Evolutionary conservation across 2,329 filamentous ascomycete species (phyloP).

Genomic region (Biscogniauxia mediterranea): DNA sequence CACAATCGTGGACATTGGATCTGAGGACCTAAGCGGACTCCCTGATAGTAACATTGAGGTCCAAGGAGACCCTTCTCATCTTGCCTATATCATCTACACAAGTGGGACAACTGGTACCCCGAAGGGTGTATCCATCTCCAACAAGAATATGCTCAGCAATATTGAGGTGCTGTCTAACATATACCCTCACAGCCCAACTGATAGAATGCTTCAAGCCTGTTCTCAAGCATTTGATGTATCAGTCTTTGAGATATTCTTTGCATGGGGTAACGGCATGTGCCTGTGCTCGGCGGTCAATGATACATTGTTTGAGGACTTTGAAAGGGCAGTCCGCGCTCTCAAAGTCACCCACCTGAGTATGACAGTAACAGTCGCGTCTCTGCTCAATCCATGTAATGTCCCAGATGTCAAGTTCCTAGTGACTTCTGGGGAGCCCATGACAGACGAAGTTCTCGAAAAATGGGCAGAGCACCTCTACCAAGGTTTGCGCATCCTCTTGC

Average conservation of each 20-base stretch:
- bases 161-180: constrained; percentile 62
- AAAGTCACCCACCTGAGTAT: constrained; percentile 77
- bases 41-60: constrained; percentile 38
- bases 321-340: constrained; percentile 61
- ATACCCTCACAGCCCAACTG: constrained; percentile 56
- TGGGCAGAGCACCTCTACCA: constrained; percentile 75
- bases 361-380: constrained; percentile 78
- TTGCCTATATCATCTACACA: constrained; percentile 80
- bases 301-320: constrained; percentile 69
- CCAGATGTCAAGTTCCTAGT: constrained; percentile 73
- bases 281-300: constrained; percentile 76
- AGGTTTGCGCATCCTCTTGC: constrained; percentile 40
- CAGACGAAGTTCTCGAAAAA: constrained; percentile 62
- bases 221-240: constrained; percentile 86
- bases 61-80: constrained; percentile 42
- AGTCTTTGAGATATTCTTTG: constrained; percentile 86
- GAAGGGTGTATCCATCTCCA: constrained; percentile 77
- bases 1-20: constrained; percentile 36
- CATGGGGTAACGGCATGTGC: constrained; percentile 76
- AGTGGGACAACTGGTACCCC: constrained; percentile 79
- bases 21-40: constrained; percentile 27
- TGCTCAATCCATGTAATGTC: constrained; percentile 67
- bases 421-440: constrained; percentile 79
- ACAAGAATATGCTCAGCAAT: constrained; percentile 74
- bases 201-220: constrained; percentile 75